phyloP scores from a whole-genome alignment of 768 basidiomycete genomes.

The Myochromella boudieri region DNA sequence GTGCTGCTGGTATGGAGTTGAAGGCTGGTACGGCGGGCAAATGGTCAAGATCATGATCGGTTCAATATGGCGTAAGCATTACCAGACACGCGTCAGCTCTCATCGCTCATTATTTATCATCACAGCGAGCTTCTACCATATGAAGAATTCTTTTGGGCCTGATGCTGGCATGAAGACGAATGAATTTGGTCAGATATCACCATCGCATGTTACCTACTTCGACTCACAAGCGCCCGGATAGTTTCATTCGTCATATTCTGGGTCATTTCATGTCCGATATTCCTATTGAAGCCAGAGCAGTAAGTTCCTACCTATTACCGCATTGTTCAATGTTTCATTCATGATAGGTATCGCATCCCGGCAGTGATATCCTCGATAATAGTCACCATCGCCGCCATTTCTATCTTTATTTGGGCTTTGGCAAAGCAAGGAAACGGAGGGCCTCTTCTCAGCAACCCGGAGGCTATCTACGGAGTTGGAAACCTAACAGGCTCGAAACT shows the following conservation, averaged over 20 bases:
- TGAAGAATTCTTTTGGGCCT: constrained; percentile 27
- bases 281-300: constrained; percentile 28
- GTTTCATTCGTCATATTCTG: constrained; percentile 31
- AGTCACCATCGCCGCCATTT: constrained; percentile 26
- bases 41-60: constrained; percentile 32
- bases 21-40: constrained; percentile 31
- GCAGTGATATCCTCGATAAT: constrained; percentile 25
- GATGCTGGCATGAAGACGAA: constrained; percentile 28
- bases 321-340: neutral
- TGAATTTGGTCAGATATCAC: constrained; percentile 29
- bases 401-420: constrained; percentile 28
- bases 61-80: constrained; percentile 28
- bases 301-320: constrained; percentile 10
- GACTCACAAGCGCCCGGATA: too few relatives aligned
- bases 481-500: constrained; percentile 20
- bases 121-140: constrained; percentile 28
- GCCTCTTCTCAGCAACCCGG: constrained; percentile 27
- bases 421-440: constrained; percentile 29
- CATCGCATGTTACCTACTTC: too few relatives aligned
- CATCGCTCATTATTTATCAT: too few relatives aligned
- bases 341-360: constrained; percentile 13
- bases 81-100: too few relatives aligned
- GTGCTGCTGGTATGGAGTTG: constrained; percentile 31
- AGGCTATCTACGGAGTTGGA: constrained; percentile 23
- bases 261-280: constrained; percentile 25